Conservation (phyloP, 768 basidiomycete genomes). For the Bullera alba region DNA sequence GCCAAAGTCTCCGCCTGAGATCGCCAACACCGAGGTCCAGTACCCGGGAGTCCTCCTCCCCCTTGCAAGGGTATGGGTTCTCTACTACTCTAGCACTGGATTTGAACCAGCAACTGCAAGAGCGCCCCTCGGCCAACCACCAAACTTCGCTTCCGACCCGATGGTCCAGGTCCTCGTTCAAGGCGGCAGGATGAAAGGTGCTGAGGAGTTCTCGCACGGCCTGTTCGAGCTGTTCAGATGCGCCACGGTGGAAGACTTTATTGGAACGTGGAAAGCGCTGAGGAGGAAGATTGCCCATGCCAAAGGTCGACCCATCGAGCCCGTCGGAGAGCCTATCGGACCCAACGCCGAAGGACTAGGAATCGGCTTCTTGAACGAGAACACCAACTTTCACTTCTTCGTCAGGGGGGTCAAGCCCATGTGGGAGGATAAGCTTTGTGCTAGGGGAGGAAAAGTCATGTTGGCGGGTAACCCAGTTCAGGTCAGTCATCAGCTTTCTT, state of each 20-base stretch:
- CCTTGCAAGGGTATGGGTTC: not conserved
- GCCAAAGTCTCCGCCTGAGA: too few species aligned
- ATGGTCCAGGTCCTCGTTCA: not conserved
- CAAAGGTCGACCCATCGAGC: conserved; percentile 17
- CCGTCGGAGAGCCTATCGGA: conserved; percentile 1
- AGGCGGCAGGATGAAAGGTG: not conserved
- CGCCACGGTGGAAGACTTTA: conserved; percentile 15
- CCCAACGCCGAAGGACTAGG: conserved; percentile 17
- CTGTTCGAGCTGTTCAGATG: conserved; percentile 22
- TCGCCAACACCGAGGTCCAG: too few species aligned
- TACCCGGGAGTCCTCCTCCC: too few species aligned
- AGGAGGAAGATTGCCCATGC: conserved; percentile 17
- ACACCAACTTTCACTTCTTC: conserved; percentile 36
- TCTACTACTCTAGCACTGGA: not conserved
- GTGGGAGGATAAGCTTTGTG: conserved; percentile 38
- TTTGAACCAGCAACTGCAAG: too few species aligned
- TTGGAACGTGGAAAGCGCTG: conserved; percentile 31
- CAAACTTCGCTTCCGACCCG: not conserved
- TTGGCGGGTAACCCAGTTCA: conserved; percentile 8
- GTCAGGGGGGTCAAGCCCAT: conserved; percentile 23
- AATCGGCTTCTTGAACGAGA: conserved; percentile 14
- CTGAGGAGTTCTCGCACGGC: conserved; percentile 20
- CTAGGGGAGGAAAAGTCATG: conserved; percentile 32
- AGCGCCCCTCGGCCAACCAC: too few species aligned
- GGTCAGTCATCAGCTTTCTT: conserved; percentile 10